Base-by-base conservation (phyloP, 2,329 filamentous ascomycete species). In the Ilyonectria sp. region DNA sequence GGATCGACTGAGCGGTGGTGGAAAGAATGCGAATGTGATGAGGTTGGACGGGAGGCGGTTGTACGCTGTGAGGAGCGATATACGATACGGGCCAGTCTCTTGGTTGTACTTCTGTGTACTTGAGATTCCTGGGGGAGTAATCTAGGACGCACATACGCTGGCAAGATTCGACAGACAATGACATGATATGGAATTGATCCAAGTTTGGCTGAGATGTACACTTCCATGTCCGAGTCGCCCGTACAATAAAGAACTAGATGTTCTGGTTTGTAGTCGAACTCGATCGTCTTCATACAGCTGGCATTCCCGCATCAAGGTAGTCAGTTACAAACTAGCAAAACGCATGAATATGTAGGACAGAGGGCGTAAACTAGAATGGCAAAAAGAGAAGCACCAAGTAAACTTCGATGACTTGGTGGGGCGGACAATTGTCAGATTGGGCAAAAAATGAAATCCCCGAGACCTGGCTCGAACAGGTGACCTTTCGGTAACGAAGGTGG, bases 391-490 rank as follows among this genome's bases (percentile, higher is more conserved):
- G 23, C 23, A 19, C 29, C 21, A 17, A 29, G 15, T 6, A 26
- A 17, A 6, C 19, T 2, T 11, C 44, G 7, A 9, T 19, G 6
- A 26, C 10, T 11, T 13, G 6, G 7, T 17, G 6, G 15, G 2
- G 4, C 1, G 15, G 49, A 5, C 10, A 52, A 13, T 15, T 21
- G 49, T 8, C n/a, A 8, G 17, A 31, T n/a, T n/a, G n/a, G n/a
- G n/a, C n/a, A 58, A 67, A 74, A 74, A 74, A 56, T 13, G 29
- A 11, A 60, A 68, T 74, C 72, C 72, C 72, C 72, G 61, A 74
- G 67, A 74, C 72, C 71, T 72, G 72, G 72, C 66, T 74, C 71
- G 70, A 74, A 71, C 67, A 74, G 69, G 72, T 72, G 72, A 71
- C 72, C 71, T 74, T 74, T 71, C 69, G 72, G 63, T 74, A 56